phyloP scores from a whole-genome alignment of 371 early-diverging fungal species.

The Blakeslea trispora region DNA sequence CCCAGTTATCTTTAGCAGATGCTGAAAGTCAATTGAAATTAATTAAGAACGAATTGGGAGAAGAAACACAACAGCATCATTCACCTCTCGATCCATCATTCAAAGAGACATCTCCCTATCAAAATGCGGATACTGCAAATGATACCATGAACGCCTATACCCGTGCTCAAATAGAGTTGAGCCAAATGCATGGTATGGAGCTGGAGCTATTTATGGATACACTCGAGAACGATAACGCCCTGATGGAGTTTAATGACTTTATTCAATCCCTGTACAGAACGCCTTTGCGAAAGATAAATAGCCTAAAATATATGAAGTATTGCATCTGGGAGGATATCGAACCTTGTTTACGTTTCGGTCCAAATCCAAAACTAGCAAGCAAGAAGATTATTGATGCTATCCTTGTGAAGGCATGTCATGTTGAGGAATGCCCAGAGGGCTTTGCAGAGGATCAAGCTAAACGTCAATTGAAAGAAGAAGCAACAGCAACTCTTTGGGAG shows the following conservation, averaged over 20 bases:
- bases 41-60: conserved; percentile 46
- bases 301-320: conserved; percentile 72
- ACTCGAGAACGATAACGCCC: conserved; percentile 55
- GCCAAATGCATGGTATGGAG: conserved; percentile 14
- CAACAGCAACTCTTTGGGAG: conserved; percentile 52
- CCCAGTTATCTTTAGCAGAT: conserved; percentile 53
- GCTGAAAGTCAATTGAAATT: conserved; percentile 63
- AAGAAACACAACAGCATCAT: too few relatives aligned
- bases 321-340: conserved; percentile 73
- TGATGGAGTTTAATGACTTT: conserved; percentile 80
- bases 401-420: conserved; percentile 70
- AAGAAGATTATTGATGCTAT: conserved; percentile 85
- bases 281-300: conserved; percentile 70
- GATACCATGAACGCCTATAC: conserved; percentile 17
- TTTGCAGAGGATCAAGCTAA: conserved; percentile 32
- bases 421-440: conserved; percentile 59
- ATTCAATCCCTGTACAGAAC: conserved; percentile 53
- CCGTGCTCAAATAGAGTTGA: conserved; percentile 30
- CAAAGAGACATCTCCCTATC: too few relatives aligned
- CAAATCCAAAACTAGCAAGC: conserved; percentile 75
- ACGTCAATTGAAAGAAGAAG: conserved; percentile 29
- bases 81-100: too few relatives aligned
- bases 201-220: conserved; percentile 15
- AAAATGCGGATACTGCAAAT: conserved; percentile 5
- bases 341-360: conserved; percentile 90